These are phyloP conservation scores for Monosporascus sp. DNA, from an alignment of 2,329 filamentous ascomycete species.

Conservation along the genomic window DNA sequence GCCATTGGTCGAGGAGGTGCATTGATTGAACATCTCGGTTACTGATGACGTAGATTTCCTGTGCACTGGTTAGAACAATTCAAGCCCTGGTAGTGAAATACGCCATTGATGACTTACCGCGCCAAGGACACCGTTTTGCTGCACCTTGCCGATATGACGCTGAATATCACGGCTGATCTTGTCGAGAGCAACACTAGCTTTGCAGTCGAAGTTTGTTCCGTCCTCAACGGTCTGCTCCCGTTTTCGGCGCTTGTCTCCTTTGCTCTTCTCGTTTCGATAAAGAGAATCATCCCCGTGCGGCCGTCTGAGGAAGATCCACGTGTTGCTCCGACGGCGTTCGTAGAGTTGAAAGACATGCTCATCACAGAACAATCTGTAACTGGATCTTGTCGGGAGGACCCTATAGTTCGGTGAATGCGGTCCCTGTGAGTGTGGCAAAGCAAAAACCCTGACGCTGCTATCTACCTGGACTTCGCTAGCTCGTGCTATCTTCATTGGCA, in stretches of 20 bases:
- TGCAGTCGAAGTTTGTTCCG: conserved; percentile 1
- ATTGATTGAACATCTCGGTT: conserved; percentile 33
- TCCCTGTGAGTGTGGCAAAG: conserved; percentile 33
- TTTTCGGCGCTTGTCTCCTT: conserved; percentile 22
- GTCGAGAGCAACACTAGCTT: conserved; percentile 30
- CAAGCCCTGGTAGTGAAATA: conserved; percentile 1
- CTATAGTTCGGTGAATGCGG: conserved; percentile 24
- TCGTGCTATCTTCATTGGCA: conserved; percentile 28
- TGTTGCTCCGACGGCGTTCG: conserved; percentile 27
- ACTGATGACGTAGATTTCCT: conserved; percentile 38
- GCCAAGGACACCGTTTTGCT: conserved; percentile 27
- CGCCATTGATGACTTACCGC: conserved; percentile 25
- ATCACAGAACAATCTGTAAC: conserved; percentile 33
- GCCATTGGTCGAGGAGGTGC: conserved; percentile 32
- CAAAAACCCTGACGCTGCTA: conserved; percentile 29
- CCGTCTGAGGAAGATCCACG: conserved; percentile 30
- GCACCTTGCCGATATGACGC: conserved; percentile 31
- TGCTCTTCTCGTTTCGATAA: conserved; percentile 21
- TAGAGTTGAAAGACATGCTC: conserved; percentile 31
- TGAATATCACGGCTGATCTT: conserved; percentile 32
- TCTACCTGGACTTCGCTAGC: conserved; percentile 30
- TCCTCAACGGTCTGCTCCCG: background rate
- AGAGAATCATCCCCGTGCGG: conserved; percentile 25
- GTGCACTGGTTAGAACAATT: background rate
- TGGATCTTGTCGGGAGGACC: conserved; percentile 30